Conservation (phyloP, 2,329 filamentous ascomycete genomes). For the Lecanicillium sp. region DNA sequence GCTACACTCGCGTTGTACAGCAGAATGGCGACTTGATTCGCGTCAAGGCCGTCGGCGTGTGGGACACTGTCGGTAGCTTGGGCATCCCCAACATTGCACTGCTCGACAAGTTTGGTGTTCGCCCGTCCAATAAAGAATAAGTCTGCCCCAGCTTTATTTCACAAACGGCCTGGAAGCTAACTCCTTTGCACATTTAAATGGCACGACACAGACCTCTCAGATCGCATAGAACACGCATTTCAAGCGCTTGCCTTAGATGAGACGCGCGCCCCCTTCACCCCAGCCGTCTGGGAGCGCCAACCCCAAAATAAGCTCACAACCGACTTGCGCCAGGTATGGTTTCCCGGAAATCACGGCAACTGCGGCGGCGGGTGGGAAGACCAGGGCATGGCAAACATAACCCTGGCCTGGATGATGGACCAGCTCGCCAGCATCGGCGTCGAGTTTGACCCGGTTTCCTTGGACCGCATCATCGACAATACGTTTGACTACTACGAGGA, state of each 20-base stretch:
- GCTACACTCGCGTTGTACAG: slow-evolving; percentile 35
- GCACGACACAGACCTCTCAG: slow-evolving; percentile 45
- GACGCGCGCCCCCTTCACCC: slow-evolving; percentile 44
- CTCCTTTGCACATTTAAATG: slow-evolving; percentile 36
- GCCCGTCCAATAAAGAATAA: slow-evolving; percentile 37
- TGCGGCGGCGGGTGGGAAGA: slow-evolving; percentile 61
- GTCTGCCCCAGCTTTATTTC: slow-evolving; percentile 17
- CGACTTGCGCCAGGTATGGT: slow-evolving; percentile 51
- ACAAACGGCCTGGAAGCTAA: slow-evolving; percentile 17
- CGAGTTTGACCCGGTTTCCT: slow-evolving; percentile 36
- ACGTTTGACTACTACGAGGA: slow-evolving; percentile 24
- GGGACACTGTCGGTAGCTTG: slow-evolving; percentile 36
- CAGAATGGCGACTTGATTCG: slow-evolving; percentile 34
- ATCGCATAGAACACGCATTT: slow-evolving; percentile 48
- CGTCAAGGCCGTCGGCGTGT: slow-evolving; percentile 38
- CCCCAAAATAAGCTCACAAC: slow-evolving; percentile 28
- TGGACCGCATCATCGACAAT: slow-evolving; percentile 32
- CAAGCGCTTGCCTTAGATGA: slow-evolving; percentile 54
- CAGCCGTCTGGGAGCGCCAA: slow-evolving; percentile 45
- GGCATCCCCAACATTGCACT: slow-evolving; percentile 37
- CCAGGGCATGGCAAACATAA: slow-evolving; percentile 33
- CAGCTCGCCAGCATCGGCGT: slow-evolving; percentile 43
- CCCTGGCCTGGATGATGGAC: slow-evolving; percentile 45
- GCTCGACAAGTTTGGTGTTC: slow-evolving; percentile 39
- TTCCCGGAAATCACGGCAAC: slow-evolving; percentile 64